Evolutionary conservation across 208 protist species (phyloP), one percentile per base, ranked within the genome.

Genomic region (Trypanosoma brucei): DNA sequence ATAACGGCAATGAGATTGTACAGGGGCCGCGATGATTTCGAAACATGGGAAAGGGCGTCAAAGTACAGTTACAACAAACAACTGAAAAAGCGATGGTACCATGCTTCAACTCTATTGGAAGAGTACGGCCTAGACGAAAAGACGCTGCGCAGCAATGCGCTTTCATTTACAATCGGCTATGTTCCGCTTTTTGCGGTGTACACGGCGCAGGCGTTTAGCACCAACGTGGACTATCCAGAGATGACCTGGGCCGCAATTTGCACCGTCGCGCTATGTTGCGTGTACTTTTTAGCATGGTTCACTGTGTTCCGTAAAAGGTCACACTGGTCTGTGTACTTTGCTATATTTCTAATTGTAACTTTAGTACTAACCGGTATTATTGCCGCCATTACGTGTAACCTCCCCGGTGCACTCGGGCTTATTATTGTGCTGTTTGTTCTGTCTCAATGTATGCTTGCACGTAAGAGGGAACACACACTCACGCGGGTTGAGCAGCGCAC

Each of bases 101-200:
- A 95, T 61, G 80, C 86, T 1, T 75, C 61, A 13, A 88, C 73
- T 1, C 76, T 91, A 22, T 68, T 95, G 8, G 89, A 95, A 61
- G 86, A 95, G 70, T 95, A 84, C 59, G 89, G 89, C 46, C 35
- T 95, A n/a, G 89, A 95, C 65, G 64, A 72, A 8, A 63, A 72
- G 9, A 91, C 84, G 51, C 59, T 93, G 6, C 70, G 78, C 42
- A 86, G 78, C 69, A 92, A 92, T 67, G 68, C 73, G 4, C 55
- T 92, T 50, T 75, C 93, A 7, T 90, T 92, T 57, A 91, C 79
- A 3, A 63, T 95, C n/a, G 86, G 84, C 6, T 75, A 64, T 52
- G 84, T 90, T 8, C 86, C 89, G 9, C 63, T 95, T 9, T 92
- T 95, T 58, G 75, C 70, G 3, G 57, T 95, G 1, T 88, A 86